These are phyloP conservation scores for Scortechinia acanthostroma DNA, from an alignment of 2,329 filamentous ascomycete genomes.

Conservation along the genomic window DNA sequence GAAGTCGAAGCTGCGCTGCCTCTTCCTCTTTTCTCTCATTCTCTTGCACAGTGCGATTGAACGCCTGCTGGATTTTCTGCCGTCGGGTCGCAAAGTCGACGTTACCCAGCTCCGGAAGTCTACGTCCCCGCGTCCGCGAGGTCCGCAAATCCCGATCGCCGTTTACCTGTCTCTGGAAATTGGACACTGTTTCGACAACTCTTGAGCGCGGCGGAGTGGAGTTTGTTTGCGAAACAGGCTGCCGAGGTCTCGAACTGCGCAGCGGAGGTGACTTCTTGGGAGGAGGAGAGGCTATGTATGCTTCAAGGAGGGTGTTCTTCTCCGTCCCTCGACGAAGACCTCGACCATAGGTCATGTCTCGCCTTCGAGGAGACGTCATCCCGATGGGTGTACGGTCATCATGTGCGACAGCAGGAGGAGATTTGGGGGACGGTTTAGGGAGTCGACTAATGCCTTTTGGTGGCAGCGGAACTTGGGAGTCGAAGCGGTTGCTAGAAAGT, in stretches of 20 bases:
- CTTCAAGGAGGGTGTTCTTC: conserved; percentile 34
- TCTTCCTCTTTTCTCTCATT: conserved; percentile 1
- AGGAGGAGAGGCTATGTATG: conserved; percentile 44
- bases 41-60: conserved; percentile 1
- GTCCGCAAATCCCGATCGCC: background rate
- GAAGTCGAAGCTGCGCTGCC: background rate
- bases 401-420: background rate
- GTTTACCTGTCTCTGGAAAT: background rate
- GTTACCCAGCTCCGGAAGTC: background rate
- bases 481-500: background rate
- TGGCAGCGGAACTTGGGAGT: background rate
- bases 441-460: background rate
- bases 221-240: background rate
- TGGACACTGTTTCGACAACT: background rate
- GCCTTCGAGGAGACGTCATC: background rate
- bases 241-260: conserved; percentile 20
- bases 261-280: conserved; percentile 46
- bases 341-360: background rate
- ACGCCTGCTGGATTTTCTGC: background rate
- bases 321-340: conserved; percentile 5
- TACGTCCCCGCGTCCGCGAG: background rate
- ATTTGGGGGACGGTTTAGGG: conserved; percentile 7
- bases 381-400: conserved; percentile 5
- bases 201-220: background rate
- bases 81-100: conserved; percentile 2